phyloP scores from a whole-genome alignment of 352 stramenopile species.

The Globisporangium radiosum region DNA sequence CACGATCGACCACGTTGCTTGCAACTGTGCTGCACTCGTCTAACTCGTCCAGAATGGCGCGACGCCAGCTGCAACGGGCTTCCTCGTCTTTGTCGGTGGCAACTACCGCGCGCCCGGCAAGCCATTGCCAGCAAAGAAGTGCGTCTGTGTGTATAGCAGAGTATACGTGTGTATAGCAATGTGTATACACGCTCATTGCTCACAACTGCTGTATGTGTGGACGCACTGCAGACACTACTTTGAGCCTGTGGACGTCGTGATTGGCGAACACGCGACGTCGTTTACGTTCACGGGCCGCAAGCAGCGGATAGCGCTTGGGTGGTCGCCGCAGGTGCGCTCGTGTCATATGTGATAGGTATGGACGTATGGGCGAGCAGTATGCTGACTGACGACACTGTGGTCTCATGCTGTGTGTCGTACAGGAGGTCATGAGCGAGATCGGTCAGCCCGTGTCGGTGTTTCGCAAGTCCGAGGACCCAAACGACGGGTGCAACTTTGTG shows the following conservation, averaged over 20 bases:
- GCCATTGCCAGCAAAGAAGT: constrained; percentile 49
- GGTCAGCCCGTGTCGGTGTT: constrained; percentile 72
- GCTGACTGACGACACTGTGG: too few species aligned
- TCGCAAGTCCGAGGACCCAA: constrained; percentile 64
- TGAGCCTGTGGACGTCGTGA: constrained; percentile 55
- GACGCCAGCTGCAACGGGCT: constrained; percentile 60
- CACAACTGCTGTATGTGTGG: not conserved
- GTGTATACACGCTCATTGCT: not conserved
- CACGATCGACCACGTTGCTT: too few species aligned
- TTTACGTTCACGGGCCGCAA: constrained; percentile 54
- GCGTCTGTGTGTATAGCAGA: constrained; percentile 1
- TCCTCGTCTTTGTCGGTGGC: constrained; percentile 62
- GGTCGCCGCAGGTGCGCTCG: constrained; percentile 57
- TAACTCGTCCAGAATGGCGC: constrained; percentile 44
- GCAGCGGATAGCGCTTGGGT: constrained; percentile 67
- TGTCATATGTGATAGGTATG: not conserved
- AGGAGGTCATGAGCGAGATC: constrained; percentile 78
- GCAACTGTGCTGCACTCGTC: too few species aligned
- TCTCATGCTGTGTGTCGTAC: not conserved
- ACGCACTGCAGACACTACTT: constrained; percentile 52
- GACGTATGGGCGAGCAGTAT: not conserved
- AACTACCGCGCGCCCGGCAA: constrained; percentile 30
- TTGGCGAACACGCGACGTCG: constrained; percentile 31
- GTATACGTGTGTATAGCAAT: too few species aligned
- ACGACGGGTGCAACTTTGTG: constrained; percentile 37